Percentiles rank a stretch among this genome's conserved stretches.
Conservation (phyloP, 805 yeast genomes). For the Brettanomyces anomalus region DNA sequence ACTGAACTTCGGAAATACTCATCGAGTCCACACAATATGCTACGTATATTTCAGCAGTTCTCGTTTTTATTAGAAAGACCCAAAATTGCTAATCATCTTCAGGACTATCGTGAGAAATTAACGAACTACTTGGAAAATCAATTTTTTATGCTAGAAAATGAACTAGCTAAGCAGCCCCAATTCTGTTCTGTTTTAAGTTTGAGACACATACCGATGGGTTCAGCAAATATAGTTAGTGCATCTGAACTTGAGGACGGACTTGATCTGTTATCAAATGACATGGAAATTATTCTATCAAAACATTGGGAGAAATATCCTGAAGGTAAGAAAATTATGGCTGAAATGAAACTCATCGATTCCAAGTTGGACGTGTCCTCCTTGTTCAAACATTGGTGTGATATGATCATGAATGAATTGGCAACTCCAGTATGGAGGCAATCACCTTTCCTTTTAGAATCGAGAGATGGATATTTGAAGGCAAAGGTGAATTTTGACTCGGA, state of each 20-base stretch:
- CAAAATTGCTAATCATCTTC: conserved; percentile 46
- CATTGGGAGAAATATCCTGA: conserved; percentile 58
- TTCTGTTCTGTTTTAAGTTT: conserved; percentile 28
- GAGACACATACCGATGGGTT: conserved; percentile 38
- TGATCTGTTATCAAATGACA: conserved; percentile 30
- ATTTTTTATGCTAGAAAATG: conserved; percentile 32
- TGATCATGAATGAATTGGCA: conserved; percentile 4
- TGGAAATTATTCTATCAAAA: conserved; percentile 46
- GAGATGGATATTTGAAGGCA: conserved; percentile 20
- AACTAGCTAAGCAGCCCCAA: conserved; percentile 23
- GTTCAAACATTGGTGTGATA: conserved; percentile 40
- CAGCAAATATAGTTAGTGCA: conserved; percentile 43
- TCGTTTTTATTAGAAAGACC: conserved; percentile 43
- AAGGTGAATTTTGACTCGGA: conserved; percentile 40
- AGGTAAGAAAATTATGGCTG: conserved; percentile 53
- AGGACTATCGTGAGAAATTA: conserved; percentile 47
- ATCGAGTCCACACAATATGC: conserved; percentile 37
- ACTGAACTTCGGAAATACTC: conserved; percentile 21
- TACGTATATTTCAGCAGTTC: conserved; percentile 40
- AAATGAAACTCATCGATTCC: conserved; percentile 34
- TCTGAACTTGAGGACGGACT: conserved; percentile 40
- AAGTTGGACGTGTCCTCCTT: conserved; percentile 35
- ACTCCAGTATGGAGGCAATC: conserved; percentile 8
- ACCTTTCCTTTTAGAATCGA: conserved; percentile 30
- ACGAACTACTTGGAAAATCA: conserved; percentile 41